Evolutionary conservation across 2,329 filamentous ascomycete species (phyloP).

Genomic region (Mycosphaerella sp.): DNA sequence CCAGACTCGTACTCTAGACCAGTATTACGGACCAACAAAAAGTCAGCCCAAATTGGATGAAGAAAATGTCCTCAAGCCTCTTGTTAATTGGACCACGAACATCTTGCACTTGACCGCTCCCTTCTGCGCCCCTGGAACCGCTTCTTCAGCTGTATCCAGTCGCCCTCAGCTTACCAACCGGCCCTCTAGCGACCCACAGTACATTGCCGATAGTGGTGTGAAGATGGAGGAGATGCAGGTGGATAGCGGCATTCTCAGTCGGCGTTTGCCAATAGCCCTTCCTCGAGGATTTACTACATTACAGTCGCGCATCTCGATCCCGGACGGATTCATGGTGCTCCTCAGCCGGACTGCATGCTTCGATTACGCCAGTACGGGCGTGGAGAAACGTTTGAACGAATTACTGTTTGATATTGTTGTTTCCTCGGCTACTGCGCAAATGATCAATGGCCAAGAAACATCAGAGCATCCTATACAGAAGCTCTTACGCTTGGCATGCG

Average conservation of each 20-base stretch:
- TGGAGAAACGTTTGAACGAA: slow-evolving; percentile 28
- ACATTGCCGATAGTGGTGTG: slow-evolving; percentile 18
- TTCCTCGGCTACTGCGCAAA: slow-evolving; percentile 20
- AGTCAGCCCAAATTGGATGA: slow-evolving; percentile 4
- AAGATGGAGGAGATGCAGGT: slow-evolving; percentile 17
- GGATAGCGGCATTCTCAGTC: slow-evolving; percentile 15
- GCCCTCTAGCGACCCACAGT: slow-evolving; percentile 9
- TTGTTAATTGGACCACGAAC: slow-evolving; percentile 22
- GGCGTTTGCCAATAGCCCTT: slow-evolving; percentile 27
- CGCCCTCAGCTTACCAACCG: slow-evolving; percentile 12
- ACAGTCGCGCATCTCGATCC: slow-evolving; percentile 25
- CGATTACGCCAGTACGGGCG: slow-evolving; percentile 30
- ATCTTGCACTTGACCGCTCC: slow-evolving; percentile 21
- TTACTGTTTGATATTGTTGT: slow-evolving; percentile 30
- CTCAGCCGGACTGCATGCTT: slow-evolving; percentile 32
- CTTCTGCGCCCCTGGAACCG: slow-evolving; percentile 15
- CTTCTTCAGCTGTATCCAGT: slow-evolving; percentile 14
- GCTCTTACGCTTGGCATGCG: slow-evolving; percentile 30
- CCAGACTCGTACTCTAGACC: slow-evolving; percentile 3
- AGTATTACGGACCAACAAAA: slow-evolving; percentile 3
- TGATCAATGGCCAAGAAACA: slow-evolving; percentile 9
- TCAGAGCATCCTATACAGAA: slow-evolving; percentile 28
- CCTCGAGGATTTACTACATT: slow-evolving; percentile 31
- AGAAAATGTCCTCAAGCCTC: slow-evolving; percentile 16
- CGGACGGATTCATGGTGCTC: slow-evolving; percentile 26